Conservation (phyloP, 345 rosid genomes). For the Pelargonium nanum region DNA sequence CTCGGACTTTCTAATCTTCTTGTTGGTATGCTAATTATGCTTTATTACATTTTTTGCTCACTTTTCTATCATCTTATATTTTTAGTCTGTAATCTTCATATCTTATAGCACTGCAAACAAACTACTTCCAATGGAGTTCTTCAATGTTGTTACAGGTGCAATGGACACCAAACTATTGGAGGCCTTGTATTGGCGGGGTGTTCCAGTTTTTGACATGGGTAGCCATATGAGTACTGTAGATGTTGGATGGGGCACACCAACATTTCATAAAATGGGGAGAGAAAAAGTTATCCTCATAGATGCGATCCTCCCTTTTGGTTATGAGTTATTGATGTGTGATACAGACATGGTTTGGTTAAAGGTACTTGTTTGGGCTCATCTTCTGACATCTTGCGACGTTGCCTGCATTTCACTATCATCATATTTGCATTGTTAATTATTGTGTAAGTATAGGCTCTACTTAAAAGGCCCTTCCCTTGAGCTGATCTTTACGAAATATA, state of each 20-base stretch:
- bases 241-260: constrained; percentile 98
- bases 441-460: neutral
- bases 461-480: neutral
- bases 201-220: constrained; percentile 98
- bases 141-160: constrained; percentile 48
- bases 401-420: neutral
- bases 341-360: constrained; percentile 99
- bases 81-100: neutral
- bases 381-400: neutral
- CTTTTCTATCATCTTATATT: neutral
- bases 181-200: constrained; percentile 93
- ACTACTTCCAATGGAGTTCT: constrained; percentile 2
- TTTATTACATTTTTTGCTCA: neutral
- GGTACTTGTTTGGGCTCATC: constrained; percentile 29
- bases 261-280: constrained; percentile 98
- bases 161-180: constrained; percentile 87
- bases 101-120: neutral
- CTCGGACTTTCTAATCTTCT: constrained; percentile 73
- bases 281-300: constrained; percentile 88
- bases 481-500: neutral
- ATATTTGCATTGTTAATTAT: neutral
- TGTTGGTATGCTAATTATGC: constrained; percentile 48
- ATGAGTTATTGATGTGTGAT: constrained; percentile 89
- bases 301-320: constrained; percentile 75
- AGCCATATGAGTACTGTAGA: constrained; percentile 90